Percentiles rank a stretch among this genome's conserved stretches.
Evolutionary conservation across 1,139 yeast genomes (phyloP).

Genomic region (Taiozyma sp.): DNA sequence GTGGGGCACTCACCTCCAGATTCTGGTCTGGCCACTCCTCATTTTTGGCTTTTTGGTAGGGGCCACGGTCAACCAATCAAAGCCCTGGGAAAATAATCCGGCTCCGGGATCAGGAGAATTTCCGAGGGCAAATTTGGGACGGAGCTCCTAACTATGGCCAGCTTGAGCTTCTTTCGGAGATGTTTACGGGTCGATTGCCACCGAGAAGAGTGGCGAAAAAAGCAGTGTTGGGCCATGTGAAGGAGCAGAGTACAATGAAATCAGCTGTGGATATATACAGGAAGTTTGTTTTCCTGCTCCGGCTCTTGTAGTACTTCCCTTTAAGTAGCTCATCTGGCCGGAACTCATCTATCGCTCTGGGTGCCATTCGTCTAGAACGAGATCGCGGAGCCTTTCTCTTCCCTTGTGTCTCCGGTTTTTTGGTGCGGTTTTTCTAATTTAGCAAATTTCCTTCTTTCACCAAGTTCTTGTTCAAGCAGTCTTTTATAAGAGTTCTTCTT

Average conservation of each 20-base stretch:
- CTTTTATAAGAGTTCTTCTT: not conserved
- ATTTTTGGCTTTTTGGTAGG: not conserved
- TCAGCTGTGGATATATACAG: not conserved
- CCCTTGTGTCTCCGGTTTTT: conserved; percentile 1
- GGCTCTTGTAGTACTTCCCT: not conserved
- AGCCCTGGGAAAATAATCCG: conserved; percentile 10
- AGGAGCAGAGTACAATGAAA: too few relatives aligned
- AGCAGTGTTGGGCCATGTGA: too few relatives aligned
- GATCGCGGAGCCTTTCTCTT: not conserved
- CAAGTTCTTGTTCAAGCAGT: not conserved
- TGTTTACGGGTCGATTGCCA: not conserved
- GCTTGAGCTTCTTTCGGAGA: not conserved
- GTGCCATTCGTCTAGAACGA: not conserved
- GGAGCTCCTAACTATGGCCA: not conserved
- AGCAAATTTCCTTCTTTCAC: not conserved
- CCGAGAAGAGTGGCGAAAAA: not conserved
- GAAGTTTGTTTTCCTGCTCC: not conserved
- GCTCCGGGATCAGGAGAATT: conserved; percentile 8
- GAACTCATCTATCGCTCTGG: not conserved
- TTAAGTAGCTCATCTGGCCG: not conserved
- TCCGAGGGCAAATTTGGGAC: not conserved
- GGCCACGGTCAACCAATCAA: conserved; percentile 6
- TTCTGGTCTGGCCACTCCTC: not conserved
- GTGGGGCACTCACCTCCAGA: too few relatives aligned
- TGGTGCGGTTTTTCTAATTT: not conserved